phyloP scores from a whole-genome alignment of 78 protist species.

The Tieghemostelium lacteum region DNA sequence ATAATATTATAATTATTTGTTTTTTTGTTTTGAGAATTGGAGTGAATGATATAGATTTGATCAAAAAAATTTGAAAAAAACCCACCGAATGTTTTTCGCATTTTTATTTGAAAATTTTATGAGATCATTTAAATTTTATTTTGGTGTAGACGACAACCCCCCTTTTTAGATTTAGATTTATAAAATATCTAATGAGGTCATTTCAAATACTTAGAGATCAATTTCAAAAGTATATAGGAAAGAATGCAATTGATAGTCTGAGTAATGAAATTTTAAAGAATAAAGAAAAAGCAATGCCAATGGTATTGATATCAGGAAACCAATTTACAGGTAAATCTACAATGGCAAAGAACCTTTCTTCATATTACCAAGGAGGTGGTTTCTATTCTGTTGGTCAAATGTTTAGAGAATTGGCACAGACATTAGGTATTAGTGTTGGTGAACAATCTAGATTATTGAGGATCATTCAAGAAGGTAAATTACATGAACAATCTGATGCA shows the following conservation, averaged over 20 bases:
- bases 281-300: background rate
- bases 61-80: too few relatives aligned
- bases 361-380: constrained; percentile 10
- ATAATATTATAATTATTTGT: too few relatives aligned
- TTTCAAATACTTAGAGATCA: too few relatives aligned
- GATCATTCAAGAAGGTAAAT: constrained; percentile 3
- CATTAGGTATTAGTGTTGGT: background rate
- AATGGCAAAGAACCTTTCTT: constrained; percentile 31
- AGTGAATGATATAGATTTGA: too few relatives aligned
- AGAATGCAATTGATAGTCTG: background rate
- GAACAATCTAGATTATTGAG: constrained; percentile 26
- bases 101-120: too few relatives aligned
- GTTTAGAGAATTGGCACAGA: constrained; percentile 45
- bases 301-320: constrained; percentile 34
- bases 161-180: too few relatives aligned
- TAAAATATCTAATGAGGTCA: too few relatives aligned
- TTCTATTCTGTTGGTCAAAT: constrained; percentile 55
- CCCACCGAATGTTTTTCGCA: too few relatives aligned
- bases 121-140: too few relatives aligned
- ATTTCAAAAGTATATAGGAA: constrained; percentile 47
- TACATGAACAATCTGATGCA: background rate
- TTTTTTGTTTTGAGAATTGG: too few relatives aligned
- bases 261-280: background rate
- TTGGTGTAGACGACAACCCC: too few relatives aligned
- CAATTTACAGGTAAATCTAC: constrained; percentile 69